Base-by-base conservation (phyloP, 1,284 basidiomycete genomes). In the Melampsora larici-populina region DNA sequence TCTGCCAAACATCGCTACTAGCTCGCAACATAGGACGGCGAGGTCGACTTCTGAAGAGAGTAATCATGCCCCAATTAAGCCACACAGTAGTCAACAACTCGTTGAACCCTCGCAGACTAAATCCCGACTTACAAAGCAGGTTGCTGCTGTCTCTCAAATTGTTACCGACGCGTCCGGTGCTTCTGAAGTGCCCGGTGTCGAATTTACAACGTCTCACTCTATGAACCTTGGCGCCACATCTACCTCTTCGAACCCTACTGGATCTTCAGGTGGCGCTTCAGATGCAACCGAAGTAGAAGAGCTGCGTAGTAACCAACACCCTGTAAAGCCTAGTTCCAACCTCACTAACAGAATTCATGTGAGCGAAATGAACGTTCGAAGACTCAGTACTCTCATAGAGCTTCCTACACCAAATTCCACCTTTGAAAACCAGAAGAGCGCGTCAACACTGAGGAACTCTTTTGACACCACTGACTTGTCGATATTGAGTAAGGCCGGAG, bases 361-460 rank as follows among this genome's bases (percentile, higher is more conserved):
- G 29, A 75, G 72, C 67, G 72, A 75, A 36, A 43, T 51, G 2
- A 63, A 29, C 9, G 72, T 43, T 31, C 48, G 63, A 13, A 66
- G 72, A 36, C 64, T 75, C 33, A 75, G 72, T 67, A 65, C 72
- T 24, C 51, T 75, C 26, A 67, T 75, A 51, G 72, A 75, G 55
- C 24, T 75, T 11, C 72, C 72, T 13, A 75, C 72, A 55, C 72
- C 72, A 33, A 67, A 75, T 40, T 67, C 63, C 3, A 75, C 72
- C 9, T 63, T 75, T 33, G 64, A 58, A 43, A 51, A 40, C 13
- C 63, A 65, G 33, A 55, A 33, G 18, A 55, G 49, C 18, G 72
- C 49, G 36, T 26, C 55, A 60, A 60, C 29, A 17, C 26, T 60
- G 2, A 60, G 15, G 18, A 60, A 60, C 55, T 60, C 55, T 26